Evolutionary conservation across 164 flowering plant species (phyloP).

Genomic region (Houttuynia cordata): DNA sequence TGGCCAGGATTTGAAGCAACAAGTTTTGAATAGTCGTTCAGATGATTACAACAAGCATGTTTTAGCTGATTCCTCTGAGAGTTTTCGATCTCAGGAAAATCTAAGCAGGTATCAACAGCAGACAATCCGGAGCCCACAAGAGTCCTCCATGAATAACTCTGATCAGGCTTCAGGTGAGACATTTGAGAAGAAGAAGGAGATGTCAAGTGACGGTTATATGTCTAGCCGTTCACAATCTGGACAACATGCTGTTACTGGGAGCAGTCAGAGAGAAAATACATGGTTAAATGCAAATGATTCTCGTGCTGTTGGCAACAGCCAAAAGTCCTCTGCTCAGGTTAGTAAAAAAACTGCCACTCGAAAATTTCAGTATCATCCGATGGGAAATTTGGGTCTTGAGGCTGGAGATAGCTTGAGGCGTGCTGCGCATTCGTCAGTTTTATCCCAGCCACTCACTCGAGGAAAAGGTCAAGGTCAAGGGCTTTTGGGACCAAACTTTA

Average conservation of each 20-base stretch:
- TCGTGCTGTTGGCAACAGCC: slow-evolving; percentile 25
- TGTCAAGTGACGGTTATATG: slow-evolving; percentile 20
- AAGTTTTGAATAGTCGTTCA: slow-evolving; percentile 11
- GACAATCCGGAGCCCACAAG: slow-evolving; percentile 8
- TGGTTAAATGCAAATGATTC: slow-evolving; percentile 25
- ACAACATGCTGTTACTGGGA: slow-evolving; percentile 15
- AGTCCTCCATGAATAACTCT: slow-evolving; percentile 14
- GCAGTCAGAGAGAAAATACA: slow-evolving; percentile 20
- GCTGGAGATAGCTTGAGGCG: slow-evolving; percentile 27
- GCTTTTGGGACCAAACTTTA: slow-evolving; percentile 28
- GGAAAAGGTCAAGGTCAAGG: slow-evolving; percentile 26
- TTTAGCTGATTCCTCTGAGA: slow-evolving; percentile 11
- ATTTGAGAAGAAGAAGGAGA: slow-evolving; percentile 23
- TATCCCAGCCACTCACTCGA: slow-evolving; percentile 23
- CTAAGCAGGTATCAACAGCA: slow-evolving; percentile 16
- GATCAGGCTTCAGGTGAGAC: slow-evolving; percentile 20
- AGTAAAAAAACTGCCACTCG: slow-evolving; percentile 22
- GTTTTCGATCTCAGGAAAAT: slow-evolving; percentile 17
- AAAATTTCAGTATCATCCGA: slow-evolving; percentile 82
- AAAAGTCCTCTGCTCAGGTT: slow-evolving; percentile 32
- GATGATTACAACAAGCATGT: slow-evolving; percentile 20
- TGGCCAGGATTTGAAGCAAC: slow-evolving; percentile 21
- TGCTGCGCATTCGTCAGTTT: slow-evolving; percentile 18
- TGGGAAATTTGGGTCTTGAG: slow-evolving; percentile 63
- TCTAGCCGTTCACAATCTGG: slow-evolving; percentile 24